Evolutionary conservation across 805 yeast genomes (phyloP).

Genomic region (Lachancea mirantina): DNA sequence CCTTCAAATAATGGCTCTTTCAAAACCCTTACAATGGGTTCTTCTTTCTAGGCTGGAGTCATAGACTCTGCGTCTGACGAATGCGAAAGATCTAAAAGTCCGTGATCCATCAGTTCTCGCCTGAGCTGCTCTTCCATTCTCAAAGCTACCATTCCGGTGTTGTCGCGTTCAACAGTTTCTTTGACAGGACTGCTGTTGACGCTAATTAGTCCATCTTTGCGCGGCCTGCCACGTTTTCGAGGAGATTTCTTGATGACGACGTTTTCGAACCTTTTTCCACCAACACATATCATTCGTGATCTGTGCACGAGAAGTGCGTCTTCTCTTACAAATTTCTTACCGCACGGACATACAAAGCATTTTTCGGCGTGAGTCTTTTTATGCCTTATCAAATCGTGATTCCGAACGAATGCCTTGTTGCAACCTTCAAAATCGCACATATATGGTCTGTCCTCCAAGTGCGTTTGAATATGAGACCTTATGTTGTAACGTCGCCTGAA

Average conservation of each 20-base stretch:
- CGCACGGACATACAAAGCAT: conserved; percentile 76
- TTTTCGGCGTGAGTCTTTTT: conserved; percentile 76
- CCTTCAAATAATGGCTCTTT: no score
- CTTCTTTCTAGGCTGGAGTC: no score
- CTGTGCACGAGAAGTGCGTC: conserved; percentile 85
- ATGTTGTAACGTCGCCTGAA: conserved; percentile 88
- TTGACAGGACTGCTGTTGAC: conserved; percentile 23
- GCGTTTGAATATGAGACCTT: conserved; percentile 94
- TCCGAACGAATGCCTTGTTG: conserved; percentile 83
- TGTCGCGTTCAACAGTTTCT: conserved; percentile 16
- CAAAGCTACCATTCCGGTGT: conserved; percentile 14
- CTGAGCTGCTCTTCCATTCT: conserved; percentile 24
- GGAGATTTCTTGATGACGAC: conserved; percentile 28
- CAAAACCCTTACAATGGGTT: no score
- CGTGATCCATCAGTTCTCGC: conserved; percentile 4
- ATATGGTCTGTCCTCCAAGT: conserved; percentile 89
- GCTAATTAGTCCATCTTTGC: conserved; percentile 15
- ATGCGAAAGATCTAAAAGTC: conserved; percentile 2
- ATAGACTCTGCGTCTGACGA: no score
- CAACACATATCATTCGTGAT: conserved; percentile 71
- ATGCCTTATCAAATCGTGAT: conserved; percentile 89
- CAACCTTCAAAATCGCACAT: conserved; percentile 59
- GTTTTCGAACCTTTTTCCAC: conserved; percentile 42
- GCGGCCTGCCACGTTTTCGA: conserved; percentile 24
- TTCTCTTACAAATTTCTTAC: conserved; percentile 84